phyloP scores from a whole-genome alignment of 2,329 filamentous ascomycete genomes.

The Claviceps pusilla region DNA sequence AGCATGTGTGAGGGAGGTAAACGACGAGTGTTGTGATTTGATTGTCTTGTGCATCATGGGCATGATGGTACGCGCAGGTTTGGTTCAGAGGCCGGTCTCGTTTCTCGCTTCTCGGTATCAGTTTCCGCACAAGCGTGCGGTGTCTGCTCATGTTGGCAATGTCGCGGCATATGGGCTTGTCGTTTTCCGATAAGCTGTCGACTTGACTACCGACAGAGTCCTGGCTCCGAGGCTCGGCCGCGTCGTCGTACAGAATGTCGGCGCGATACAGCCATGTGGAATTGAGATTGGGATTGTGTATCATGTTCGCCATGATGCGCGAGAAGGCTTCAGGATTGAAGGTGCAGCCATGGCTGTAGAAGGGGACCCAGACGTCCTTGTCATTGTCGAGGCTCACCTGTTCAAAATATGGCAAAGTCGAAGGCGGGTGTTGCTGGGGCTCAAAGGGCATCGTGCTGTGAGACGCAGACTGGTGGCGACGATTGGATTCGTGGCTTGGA shows the following conservation, averaged over 20 bases:
- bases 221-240: conserved; percentile 4
- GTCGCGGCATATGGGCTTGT: conserved; percentile 5
- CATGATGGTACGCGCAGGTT: conserved; percentile 59
- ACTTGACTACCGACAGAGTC: neutral
- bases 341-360: conserved; percentile 40
- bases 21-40: conserved; percentile 35
- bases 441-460: conserved; percentile 12
- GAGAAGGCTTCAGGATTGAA: conserved; percentile 51
- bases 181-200: neutral
- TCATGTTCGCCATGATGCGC: conserved; percentile 56
- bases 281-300: conserved; percentile 68
- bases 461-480: neutral
- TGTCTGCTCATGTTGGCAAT: conserved; percentile 24
- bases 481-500: neutral
- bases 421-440: conserved; percentile 15
- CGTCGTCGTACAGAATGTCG: conserved; percentile 44
- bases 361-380: conserved; percentile 33
- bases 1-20: conserved; percentile 59
- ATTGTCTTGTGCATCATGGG: conserved; percentile 10
- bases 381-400: conserved; percentile 10
- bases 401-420: conserved; percentile 13
- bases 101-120: conserved; percentile 69
- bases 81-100: conserved; percentile 65
- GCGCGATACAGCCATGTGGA: conserved; percentile 65
- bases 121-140: conserved; percentile 55